Evolutionary conservation across 169 alveolate species (phyloP), one percentile per base, ranked within the genome.

Genomic region (Plasmodium falciparum): DNA sequence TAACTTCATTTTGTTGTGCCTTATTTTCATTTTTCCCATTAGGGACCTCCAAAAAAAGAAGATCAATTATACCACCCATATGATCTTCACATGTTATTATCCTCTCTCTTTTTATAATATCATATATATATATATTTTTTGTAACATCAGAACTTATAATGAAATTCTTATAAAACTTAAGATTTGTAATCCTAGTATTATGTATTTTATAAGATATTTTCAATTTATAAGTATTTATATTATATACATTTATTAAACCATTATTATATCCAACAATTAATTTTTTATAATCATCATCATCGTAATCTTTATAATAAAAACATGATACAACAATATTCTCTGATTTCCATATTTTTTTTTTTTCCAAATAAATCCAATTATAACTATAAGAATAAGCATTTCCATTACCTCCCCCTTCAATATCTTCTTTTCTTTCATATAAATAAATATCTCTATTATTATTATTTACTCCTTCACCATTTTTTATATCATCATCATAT

Each of bases 211-310:
- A 83, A 15, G 91, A 69, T 29, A 69, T 17, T 56, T 52, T 7
- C 29, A 83, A 83, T 49, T 69, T 83, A 59, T 83, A 83, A 7
- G 85, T 69, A 20, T 11, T 11, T 67, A 83, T 15, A 83, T 83
- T 69, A 83, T 69, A 83, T 33, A 83, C 65, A 61, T 83, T 83
- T 50, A 83, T 45, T 33, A 69, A 29, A 7, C 91, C 91, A 56
- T 67, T 69, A 58, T 47, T 83, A 62, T 83, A 83, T 20, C 91
- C 91, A 56, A 83, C 91, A 11, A 70, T 29, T 83, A 83, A 83
- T 29, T 69, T 69, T 47, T 69, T 83, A 22, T 61, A 20, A 47
- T 62, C 66, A 13, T 33, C 63, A 17, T 56, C 65, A 15, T 56
- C 65, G 2, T 13, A 2, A 5, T 39, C 11, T 65, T 43, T 65